These are phyloP conservation scores for Candida morakotiae DNA, from an alignment of 805 yeast genomes.

Conservation along the genomic window DNA sequence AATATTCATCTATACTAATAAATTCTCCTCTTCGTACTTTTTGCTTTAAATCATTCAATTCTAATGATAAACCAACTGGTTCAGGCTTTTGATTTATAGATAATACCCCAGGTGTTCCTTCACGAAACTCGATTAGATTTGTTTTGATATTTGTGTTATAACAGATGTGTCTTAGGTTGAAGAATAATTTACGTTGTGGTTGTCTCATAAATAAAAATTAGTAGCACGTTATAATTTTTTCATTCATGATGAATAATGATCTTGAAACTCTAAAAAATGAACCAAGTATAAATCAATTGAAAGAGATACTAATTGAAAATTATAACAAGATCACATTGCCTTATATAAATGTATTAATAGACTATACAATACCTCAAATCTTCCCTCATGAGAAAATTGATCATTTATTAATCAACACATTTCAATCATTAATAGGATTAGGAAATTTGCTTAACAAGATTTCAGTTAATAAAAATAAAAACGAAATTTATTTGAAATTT, in stretches of 20 bases:
- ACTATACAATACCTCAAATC: slow-evolving; percentile 31
- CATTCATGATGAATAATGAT: slow-evolving; percentile 4
- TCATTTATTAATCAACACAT: slow-evolving; percentile 7
- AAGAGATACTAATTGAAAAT: not conserved
- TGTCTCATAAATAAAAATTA: too few relatives aligned
- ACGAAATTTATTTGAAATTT: not conserved
- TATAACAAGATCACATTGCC: not conserved
- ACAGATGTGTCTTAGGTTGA: too few relatives aligned
- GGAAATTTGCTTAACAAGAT: slow-evolving; percentile 26
- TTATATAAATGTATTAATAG: slow-evolving; percentile 18
- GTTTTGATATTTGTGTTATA: too few relatives aligned
- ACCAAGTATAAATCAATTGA: slow-evolving; percentile 6
- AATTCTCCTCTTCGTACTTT: not conserved
- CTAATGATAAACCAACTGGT: too few relatives aligned
- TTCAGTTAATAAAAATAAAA: not conserved
- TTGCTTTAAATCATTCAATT: not conserved
- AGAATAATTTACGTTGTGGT: too few relatives aligned
- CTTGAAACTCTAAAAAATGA: slow-evolving; percentile 8
- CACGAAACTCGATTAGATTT: too few relatives aligned
- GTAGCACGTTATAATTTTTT: not conserved
- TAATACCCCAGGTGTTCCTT: too few relatives aligned
- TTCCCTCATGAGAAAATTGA: slow-evolving; percentile 16
- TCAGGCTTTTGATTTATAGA: too few relatives aligned
- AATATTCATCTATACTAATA: slow-evolving; percentile 13
- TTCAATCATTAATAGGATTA: slow-evolving; percentile 26